Evolutionary conservation across 2,329 filamentous ascomycete species (phyloP).

Genomic region (Ophiostoma sp.): DNA sequence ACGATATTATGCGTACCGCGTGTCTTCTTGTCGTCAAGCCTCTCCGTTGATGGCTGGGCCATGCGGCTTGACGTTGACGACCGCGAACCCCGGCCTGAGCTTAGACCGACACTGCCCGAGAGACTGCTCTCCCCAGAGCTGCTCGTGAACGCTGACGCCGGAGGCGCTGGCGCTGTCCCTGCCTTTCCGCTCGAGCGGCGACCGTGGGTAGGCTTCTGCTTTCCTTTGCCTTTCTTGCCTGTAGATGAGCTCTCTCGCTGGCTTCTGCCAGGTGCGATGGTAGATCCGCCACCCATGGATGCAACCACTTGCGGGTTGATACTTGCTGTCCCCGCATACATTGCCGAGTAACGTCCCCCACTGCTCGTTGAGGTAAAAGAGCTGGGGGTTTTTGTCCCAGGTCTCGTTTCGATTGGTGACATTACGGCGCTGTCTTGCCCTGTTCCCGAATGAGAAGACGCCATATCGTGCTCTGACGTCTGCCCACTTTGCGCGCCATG

Average conservation of each 20-base stretch:
- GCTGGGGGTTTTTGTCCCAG: not conserved
- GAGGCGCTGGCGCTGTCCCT: not conserved
- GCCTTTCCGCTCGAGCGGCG: not conserved
- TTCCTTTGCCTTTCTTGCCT: conserved; percentile 9
- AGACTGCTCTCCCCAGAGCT: conserved; percentile 12
- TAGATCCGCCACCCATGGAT: not conserved
- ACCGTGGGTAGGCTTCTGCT: not conserved
- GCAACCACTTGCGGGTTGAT: not conserved
- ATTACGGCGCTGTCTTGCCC: not conserved
- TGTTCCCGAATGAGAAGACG: not conserved
- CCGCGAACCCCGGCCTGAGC: not conserved
- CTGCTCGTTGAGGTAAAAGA: conserved; percentile 23
- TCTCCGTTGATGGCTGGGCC: conserved; percentile 30
- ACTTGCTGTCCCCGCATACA: not conserved
- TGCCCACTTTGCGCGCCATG: not conserved
- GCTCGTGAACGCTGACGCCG: not conserved
- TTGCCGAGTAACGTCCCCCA: not conserved
- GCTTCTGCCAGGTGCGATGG: not conserved
- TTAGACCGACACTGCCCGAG: not conserved
- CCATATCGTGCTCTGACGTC: not conserved
- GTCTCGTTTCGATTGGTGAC: not conserved
- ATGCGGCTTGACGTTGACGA: not conserved
- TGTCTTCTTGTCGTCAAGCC: conserved; percentile 24
- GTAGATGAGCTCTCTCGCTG: not conserved
- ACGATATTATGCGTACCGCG: conserved; percentile 29